Conservation (phyloP, 768 basidiomycete genomes). For the Leccinum barrowsii region DNA sequence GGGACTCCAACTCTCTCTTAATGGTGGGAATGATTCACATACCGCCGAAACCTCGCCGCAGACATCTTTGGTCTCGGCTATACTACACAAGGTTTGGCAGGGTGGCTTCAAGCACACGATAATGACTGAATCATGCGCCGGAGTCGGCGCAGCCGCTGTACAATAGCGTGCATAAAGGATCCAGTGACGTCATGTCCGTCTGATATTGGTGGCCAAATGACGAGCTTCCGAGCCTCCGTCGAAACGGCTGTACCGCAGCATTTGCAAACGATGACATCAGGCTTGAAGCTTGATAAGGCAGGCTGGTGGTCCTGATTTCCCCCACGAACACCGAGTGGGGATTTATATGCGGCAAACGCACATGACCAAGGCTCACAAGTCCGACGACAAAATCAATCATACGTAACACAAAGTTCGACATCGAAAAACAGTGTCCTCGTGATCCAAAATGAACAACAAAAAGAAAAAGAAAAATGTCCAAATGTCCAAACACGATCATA, state of each 20-base stretch:
- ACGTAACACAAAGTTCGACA: slow-evolving; percentile 7
- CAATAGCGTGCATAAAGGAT: background rate
- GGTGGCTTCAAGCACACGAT: background rate
- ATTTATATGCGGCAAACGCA: background rate
- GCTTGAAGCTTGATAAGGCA: background rate
- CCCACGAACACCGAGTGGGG: background rate
- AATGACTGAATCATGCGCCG: background rate
- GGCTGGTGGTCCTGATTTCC: background rate
- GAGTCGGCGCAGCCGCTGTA: background rate
- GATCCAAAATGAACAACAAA: background rate
- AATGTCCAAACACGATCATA: background rate
- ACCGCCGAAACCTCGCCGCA: background rate
- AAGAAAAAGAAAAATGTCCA: background rate
- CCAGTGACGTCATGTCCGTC: background rate
- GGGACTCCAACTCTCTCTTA: background rate
- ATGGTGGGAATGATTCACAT: slow-evolving; percentile 4
- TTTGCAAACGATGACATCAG: slow-evolving; percentile 6
- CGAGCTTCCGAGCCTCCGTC: background rate
- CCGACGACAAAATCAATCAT: slow-evolving; percentile 11
- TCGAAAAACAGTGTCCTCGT: background rate
- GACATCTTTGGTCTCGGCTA: slow-evolving; percentile 5
- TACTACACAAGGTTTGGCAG: slow-evolving; percentile 1
- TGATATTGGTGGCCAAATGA: background rate
- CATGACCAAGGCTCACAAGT: background rate
- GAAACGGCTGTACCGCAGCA: background rate